phyloP scores from a whole-genome alignment of 2,329 filamentous ascomycete genomes.

The Fusarium sp. region DNA sequence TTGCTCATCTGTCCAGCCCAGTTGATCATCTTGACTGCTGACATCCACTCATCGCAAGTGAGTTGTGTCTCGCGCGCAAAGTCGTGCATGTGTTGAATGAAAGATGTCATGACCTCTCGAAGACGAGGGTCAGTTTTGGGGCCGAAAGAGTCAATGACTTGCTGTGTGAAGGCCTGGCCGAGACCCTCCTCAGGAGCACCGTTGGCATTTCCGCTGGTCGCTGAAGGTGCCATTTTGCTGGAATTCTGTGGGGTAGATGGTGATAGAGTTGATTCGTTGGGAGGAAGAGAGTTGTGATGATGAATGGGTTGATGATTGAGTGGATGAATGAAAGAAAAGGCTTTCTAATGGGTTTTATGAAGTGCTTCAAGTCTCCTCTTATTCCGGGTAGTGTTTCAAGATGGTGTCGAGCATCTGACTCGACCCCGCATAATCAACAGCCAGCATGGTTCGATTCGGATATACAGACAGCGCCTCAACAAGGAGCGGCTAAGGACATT shows the following conservation, averaged over 20 bases:
- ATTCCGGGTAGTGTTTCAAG: conserved; percentile 2
- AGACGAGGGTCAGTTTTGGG: conserved; percentile 77
- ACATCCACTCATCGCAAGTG: conserved; percentile 83
- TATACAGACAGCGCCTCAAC: conserved; percentile 8
- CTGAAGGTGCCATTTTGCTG: conserved; percentile 51
- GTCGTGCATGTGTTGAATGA: conserved; percentile 83
- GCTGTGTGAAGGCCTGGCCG: conserved; percentile 72
- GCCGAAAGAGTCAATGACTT: conserved; percentile 80
- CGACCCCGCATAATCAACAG: conserved; percentile 34
- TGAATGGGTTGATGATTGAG: not conserved
- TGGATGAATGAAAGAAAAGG: not conserved
- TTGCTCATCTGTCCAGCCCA: conserved; percentile 77
- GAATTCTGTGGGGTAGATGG: not conserved
- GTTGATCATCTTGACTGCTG: conserved; percentile 70
- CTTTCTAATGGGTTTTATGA: conserved; percentile 4
- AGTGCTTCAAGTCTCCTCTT: conserved; percentile 14
- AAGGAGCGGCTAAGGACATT: conserved; percentile 31
- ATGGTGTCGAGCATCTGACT: conserved; percentile 19
- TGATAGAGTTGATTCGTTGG: not conserved
- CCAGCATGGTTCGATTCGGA: conserved; percentile 29
- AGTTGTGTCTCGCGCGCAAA: conserved; percentile 84
- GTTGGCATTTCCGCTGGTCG: conserved; percentile 58
- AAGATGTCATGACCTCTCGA: conserved; percentile 73
- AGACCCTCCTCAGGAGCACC: conserved; percentile 41
- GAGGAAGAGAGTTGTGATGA: not conserved